phyloP scores from a whole-genome alignment of 2,329 filamentous ascomycete species.

The Fusarium dlaminii region DNA sequence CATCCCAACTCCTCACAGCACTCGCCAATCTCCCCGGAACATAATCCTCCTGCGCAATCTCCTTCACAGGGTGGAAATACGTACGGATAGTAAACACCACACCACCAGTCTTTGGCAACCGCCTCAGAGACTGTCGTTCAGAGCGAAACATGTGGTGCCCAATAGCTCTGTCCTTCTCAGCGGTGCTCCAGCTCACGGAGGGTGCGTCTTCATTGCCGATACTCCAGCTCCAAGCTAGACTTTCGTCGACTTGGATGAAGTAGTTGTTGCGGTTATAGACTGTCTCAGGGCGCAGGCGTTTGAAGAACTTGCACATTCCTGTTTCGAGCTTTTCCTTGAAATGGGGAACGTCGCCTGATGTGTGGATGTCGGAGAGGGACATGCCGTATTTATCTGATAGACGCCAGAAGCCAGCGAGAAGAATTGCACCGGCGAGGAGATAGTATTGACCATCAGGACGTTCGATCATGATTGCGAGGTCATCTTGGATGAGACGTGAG shows the following conservation, averaged over 20 bases:
- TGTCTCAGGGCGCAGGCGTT: slow-evolving; percentile 72
- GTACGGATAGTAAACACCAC: slow-evolving; percentile 82
- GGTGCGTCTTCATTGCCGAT: slow-evolving; percentile 77
- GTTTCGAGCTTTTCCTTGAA: slow-evolving; percentile 77
- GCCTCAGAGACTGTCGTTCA: slow-evolving; percentile 75
- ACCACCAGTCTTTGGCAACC: slow-evolving; percentile 66
- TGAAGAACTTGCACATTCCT: slow-evolving; percentile 85
- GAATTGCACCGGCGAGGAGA: slow-evolving; percentile 77
- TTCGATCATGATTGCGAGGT: slow-evolving; percentile 86
- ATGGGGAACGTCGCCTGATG: slow-evolving; percentile 77
- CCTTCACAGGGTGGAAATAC: slow-evolving; percentile 78
- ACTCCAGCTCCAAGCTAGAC: slow-evolving; percentile 77
- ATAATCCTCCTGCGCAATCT: slow-evolving; percentile 75
- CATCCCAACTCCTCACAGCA: slow-evolving; percentile 82
- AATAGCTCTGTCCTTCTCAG: slow-evolving; percentile 77
- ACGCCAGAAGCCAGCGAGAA: slow-evolving; percentile 86
- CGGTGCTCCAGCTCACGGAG: slow-evolving; percentile 76
- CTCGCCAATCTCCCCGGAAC: slow-evolving; percentile 82
- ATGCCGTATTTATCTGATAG: slow-evolving; percentile 84
- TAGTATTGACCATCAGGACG: slow-evolving; percentile 80
- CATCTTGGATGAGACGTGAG: slow-evolving; percentile 80
- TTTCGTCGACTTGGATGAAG: slow-evolving; percentile 86
- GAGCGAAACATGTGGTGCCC: slow-evolving; percentile 80
- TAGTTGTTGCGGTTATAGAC: slow-evolving; percentile 79
- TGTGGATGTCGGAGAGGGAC: slow-evolving; percentile 82